Evolutionary conservation across 2,329 filamentous ascomycete species (phyloP).

Genomic region (Arthrobotrys megalospora): DNA sequence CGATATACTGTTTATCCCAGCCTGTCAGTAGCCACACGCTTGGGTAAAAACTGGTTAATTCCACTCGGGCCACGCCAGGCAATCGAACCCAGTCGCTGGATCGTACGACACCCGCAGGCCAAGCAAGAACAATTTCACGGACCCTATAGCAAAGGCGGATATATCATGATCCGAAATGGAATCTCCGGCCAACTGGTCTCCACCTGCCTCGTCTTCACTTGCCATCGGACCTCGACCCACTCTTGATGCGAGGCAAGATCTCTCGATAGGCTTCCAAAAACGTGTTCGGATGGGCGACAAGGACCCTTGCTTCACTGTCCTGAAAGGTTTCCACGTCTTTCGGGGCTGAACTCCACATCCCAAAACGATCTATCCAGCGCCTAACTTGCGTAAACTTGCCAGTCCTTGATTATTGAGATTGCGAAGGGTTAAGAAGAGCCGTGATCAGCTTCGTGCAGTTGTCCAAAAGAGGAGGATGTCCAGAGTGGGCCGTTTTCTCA

Average conservation of each 20-base stretch:
- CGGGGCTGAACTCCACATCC: conserved; percentile 40
- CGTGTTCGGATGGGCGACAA: conserved; percentile 5
- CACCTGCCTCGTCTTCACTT: conserved; percentile 48
- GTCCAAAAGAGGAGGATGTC: conserved; percentile 34
- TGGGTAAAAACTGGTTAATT: conserved; percentile 17
- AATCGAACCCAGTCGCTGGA: conserved; percentile 8
- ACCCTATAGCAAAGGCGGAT: conserved; percentile 44
- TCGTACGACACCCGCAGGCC: conserved; percentile 39
- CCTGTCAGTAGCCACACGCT: conserved; percentile 29
- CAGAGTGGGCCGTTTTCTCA: conserved; percentile 21
- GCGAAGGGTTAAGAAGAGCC: conserved; percentile 50
- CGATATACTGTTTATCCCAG: conserved; percentile 9
- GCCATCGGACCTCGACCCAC: conserved; percentile 29
- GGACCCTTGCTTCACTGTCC: conserved; percentile 42
- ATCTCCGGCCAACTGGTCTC: conserved; percentile 11
- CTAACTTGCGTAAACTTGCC: conserved; percentile 34
- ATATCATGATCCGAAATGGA: conserved; percentile 54
- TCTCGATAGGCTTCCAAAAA: conserved; percentile 48
- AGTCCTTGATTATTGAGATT: conserved; percentile 31
- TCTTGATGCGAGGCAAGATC: conserved; percentile 8
- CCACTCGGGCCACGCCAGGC: conserved; percentile 13
- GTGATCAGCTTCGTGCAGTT: conserved; percentile 25
- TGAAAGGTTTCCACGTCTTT: conserved; percentile 23
- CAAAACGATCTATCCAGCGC: conserved; percentile 40
- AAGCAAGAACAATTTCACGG: conserved; percentile 42